Base-by-base conservation (phyloP, 2,329 filamentous ascomycete species). In the Rhinocladiella similis region DNA sequence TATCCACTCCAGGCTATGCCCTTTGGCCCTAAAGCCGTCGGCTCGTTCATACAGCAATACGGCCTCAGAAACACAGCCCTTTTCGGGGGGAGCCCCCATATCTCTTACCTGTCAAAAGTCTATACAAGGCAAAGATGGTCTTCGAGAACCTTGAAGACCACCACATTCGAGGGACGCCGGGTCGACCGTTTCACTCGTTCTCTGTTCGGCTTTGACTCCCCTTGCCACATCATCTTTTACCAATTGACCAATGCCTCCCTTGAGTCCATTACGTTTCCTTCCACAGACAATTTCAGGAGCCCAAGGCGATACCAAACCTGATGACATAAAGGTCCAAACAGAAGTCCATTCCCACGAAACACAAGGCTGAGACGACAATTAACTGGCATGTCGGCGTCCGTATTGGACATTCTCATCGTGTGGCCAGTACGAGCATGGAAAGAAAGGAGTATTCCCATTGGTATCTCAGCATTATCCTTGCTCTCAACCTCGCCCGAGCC, bases 121-220 rank as follows among this genome's bases (percentile, higher is more conserved):
- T 27, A 46, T 22, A 27, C 43, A 27, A 41, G 38, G 38, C 38
- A n/a, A 41, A 18, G 18, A 7, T 41, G 38, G 12, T 41, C 38
- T 18, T 19, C 22, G 12, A 46, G 22, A 46, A 46, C 13, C 19
- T 25, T 25, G 25, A 29, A 25, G 10, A n/a, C 43, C 19, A 9
- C 25, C 38, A 41, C 6, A 13, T 41, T 19, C 38, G 38, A 41
- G 29, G 10, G 10, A 12, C 10, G 12, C 38, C 5, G 38, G 18
- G n/a, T 41, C 12, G 38, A 19, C 10, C 25, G 43, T 46, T 46
- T 22, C 43, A 46, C 43, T 46, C 43, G 43, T 46, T 46, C 43
- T 46, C 43, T 25, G 19, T 27, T 27, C 43, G 29, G 43, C 43
- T 46, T 27, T 22, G n/a, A 16, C 20, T 27, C n/a, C 4, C n/a